A percentile compares a stretch with the other conserved stretches of the same genome.
These are phyloP conservation scores for Calycina marina DNA, from an alignment of 2,329 filamentous ascomycete genomes.

Conservation along the genomic window DNA sequence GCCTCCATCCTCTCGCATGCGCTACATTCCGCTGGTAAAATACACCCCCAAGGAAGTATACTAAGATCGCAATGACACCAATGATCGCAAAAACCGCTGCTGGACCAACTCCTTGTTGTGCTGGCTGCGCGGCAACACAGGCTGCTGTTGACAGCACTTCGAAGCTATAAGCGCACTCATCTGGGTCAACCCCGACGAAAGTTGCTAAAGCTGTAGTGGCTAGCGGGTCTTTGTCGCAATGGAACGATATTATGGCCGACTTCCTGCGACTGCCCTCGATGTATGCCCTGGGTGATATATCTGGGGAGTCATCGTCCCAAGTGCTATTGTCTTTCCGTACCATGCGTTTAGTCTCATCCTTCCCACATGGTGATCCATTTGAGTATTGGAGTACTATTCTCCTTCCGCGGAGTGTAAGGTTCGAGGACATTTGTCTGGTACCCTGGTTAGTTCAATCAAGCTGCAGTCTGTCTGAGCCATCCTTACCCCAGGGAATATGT, in stretches of 20 bases:
- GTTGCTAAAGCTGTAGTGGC: conserved; percentile 55
- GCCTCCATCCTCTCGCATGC: conserved; percentile 87
- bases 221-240: conserved; percentile 74
- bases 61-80: conserved; percentile 57
- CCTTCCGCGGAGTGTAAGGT: conserved; percentile 45
- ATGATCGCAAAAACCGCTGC: conserved; percentile 81
- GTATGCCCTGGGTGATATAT: conserved; percentile 15
- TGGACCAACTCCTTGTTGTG: conserved; percentile 58
- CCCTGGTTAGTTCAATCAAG: too few relatives aligned
- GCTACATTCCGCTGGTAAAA: conserved; percentile 92
- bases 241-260: conserved; percentile 80
- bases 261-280: conserved; percentile 35
- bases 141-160: conserved; percentile 77
- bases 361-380: conserved; percentile 59
- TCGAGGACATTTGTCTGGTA: conserved; percentile 17
- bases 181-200: conserved; percentile 70
- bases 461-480: neutral
- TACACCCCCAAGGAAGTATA: conserved; percentile 83
- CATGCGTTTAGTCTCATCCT: conserved; percentile 22
- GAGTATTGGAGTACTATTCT: conserved; percentile 68
- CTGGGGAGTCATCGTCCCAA: conserved; percentile 23
- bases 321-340: conserved; percentile 14
- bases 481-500: conserved; percentile 62
- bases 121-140: conserved; percentile 52
- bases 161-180: conserved; percentile 93